These are phyloP conservation scores for Kingdonia uniflora DNA, from an alignment of 164 flowering plant species.

Conservation along the genomic window DNA sequence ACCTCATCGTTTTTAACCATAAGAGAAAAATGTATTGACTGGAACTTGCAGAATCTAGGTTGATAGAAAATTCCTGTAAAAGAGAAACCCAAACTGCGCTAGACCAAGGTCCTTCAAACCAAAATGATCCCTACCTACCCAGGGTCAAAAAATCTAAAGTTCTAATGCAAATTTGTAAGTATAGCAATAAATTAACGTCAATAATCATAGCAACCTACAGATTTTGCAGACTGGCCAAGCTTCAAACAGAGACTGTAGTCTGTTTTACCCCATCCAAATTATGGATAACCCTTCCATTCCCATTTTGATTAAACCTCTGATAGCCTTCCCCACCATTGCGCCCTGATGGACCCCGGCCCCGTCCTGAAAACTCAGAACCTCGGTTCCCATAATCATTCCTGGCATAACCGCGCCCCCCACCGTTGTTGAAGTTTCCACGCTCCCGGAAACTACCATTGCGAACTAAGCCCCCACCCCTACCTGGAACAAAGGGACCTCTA, in stretches of 20 bases:
- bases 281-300: conserved; percentile 39
- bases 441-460: conserved; percentile 52
- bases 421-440: conserved; percentile 44
- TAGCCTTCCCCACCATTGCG: conserved; percentile 40
- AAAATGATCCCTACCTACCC: not conserved
- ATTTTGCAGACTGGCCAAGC: not conserved
- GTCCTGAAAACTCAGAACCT: conserved; percentile 42
- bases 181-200: not conserved
- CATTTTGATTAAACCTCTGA: conserved; percentile 39
- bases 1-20: no score
- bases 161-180: not conserved
- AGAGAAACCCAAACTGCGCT: no score
- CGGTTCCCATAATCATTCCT: conserved; percentile 50
- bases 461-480: conserved; percentile 46
- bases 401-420: conserved; percentile 46
- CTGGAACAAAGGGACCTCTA: conserved; percentile 43
- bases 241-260: conserved; percentile 17
- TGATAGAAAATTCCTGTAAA: no score
- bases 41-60: no score
- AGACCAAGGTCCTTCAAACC: no score
- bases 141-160: not conserved
- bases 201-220: not conserved
- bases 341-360: conserved; percentile 30
- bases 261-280: conserved; percentile 19
- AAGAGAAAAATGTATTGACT: no score